Conservation (phyloP, 179 eudicot genomes). For the Carnegiea gigantea region DNA sequence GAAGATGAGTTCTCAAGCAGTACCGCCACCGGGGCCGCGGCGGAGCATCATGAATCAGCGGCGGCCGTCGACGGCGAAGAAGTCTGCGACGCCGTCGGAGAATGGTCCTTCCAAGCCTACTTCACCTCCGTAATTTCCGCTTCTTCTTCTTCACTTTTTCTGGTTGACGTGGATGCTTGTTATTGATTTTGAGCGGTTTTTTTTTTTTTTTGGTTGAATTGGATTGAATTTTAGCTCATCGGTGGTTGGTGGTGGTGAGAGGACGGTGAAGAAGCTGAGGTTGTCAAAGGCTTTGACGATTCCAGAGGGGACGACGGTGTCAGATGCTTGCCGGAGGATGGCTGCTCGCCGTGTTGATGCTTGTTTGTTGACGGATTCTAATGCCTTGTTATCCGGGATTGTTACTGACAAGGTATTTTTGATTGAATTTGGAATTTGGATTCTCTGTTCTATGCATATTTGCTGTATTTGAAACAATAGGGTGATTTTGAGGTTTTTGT, state of each 20-base stretch:
- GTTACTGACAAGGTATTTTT: slow-evolving; percentile 81
- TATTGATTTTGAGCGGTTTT: background rate
- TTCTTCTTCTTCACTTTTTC: background rate
- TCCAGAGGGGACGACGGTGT: slow-evolving; percentile 91
- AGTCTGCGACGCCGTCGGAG: slow-evolving; percentile 35
- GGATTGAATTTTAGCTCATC: slow-evolving; percentile 21
- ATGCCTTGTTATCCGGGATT: slow-evolving; percentile 93
- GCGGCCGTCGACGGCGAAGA: slow-evolving; percentile 46
- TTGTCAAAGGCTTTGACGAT: slow-evolving; percentile 90
- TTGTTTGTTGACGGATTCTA: slow-evolving; percentile 86
- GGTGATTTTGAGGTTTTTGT: slow-evolving; percentile 10
- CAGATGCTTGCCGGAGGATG: slow-evolving; percentile 96
- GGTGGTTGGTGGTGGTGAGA: slow-evolving; percentile 67
- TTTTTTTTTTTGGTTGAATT: background rate
- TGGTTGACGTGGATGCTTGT: background rate
- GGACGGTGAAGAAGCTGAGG: slow-evolving; percentile 97
- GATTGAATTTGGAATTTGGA: background rate
- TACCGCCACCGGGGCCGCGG: slow-evolving; percentile 46
- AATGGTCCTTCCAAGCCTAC: slow-evolving; percentile 64
- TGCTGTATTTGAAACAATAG: background rate
- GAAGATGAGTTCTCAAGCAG: slow-evolving; percentile 58
- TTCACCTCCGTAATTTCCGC: slow-evolving; percentile 50
- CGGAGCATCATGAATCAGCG: slow-evolving; percentile 50
- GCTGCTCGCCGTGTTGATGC: slow-evolving; percentile 92
- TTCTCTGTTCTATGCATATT: background rate